These are phyloP conservation scores for Starmerella asiatica DNA, from an alignment of 805 yeast genomes.

Conservation along the genomic window DNA sequence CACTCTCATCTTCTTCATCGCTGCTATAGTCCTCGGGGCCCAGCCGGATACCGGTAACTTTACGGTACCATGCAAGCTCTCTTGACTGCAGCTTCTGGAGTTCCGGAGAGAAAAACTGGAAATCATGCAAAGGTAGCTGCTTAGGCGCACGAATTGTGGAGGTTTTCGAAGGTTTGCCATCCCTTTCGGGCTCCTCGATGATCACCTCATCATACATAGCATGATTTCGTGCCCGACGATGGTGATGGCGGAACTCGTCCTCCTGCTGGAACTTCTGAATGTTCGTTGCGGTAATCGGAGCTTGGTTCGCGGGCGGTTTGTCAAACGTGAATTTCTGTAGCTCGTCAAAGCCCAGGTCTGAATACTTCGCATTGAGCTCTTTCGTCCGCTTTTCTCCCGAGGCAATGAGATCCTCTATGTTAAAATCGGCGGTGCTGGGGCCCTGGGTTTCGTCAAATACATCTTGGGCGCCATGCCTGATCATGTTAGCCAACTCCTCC, in stretches of 20 bases:
- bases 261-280: conserved; percentile 14
- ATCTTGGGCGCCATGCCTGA: conserved; percentile 87
- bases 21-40: conserved; percentile 32
- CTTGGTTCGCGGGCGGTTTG: conserved; percentile 19
- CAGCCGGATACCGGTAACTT: conserved; percentile 48
- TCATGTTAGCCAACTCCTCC: conserved; percentile 86
- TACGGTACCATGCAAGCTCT: conserved; percentile 66
- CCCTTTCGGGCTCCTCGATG: conserved; percentile 39
- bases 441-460: conserved; percentile 47
- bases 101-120: conserved; percentile 70
- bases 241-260: conserved; percentile 29
- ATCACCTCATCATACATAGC: conserved; percentile 65
- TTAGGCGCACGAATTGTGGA: conserved; percentile 63
- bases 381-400: conserved; percentile 75
- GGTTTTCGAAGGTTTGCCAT: conserved; percentile 56
- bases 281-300: conserved; percentile 8
- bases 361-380: conserved; percentile 64
- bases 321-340: conserved; percentile 85
- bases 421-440: conserved; percentile 31
- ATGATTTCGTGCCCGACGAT: conserved; percentile 31
- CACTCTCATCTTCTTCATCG: conserved; percentile 35
- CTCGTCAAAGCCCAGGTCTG: conserved; percentile 80
- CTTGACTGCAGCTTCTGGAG: conserved; percentile 61
- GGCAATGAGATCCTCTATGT: conserved; percentile 62
- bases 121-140: conserved; percentile 67